Base-by-base conservation (phyloP, 352 stramenopile genomes). In the Ochromonadaceae sp. region DNA sequence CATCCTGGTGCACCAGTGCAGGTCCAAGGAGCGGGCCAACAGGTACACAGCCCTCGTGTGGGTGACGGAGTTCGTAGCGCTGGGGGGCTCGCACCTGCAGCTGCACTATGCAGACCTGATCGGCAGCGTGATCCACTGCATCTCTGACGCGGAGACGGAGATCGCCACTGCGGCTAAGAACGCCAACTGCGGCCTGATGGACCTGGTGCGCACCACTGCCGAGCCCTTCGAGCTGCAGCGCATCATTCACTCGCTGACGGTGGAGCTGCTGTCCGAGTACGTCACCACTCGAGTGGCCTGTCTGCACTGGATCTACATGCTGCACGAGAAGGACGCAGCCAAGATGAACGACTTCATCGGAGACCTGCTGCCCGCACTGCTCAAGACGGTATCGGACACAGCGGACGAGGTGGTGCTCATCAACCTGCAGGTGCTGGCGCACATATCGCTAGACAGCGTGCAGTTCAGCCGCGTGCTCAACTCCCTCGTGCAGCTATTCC, bases 271-370 rank as follows among this genome's bases (percentile, higher is more conserved):
- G 30, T 95, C 86, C 40, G 82, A 96, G 69, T 82, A 97, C 69
- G 91, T 97, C n/a, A 85, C 88, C 0, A 98, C 92, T 0, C 90
- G 69, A 17, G 35, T 78, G 30, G 86, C 87, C 0, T 78, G 84
- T 4, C 69, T 96, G 35, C 74, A 81, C 14, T 98, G 92, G 91
- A 97, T 98, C 70, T 93, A 94, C 40, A 98, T 99, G 91, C 71
- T 99, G 38, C 77, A 98, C 20, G 91, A 98, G 69, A 98, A 98
- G 73, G 81, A 85, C 52, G 88, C 90, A 47, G 77, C 81, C 30
- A 85, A 97, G 57, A 89, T 98, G 67, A 87, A 83, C 0, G 72
- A 81, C 25, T 90, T 92, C 65, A 92, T 97, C 42, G 77, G 82
- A 53, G 75, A 90, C 35, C 67, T 98, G 20, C 67, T 98, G 32